These are phyloP conservation scores for Conoideocrella luteorostrata DNA, from an alignment of 2,329 filamentous ascomycete genomes.

Conservation along the genomic window DNA sequence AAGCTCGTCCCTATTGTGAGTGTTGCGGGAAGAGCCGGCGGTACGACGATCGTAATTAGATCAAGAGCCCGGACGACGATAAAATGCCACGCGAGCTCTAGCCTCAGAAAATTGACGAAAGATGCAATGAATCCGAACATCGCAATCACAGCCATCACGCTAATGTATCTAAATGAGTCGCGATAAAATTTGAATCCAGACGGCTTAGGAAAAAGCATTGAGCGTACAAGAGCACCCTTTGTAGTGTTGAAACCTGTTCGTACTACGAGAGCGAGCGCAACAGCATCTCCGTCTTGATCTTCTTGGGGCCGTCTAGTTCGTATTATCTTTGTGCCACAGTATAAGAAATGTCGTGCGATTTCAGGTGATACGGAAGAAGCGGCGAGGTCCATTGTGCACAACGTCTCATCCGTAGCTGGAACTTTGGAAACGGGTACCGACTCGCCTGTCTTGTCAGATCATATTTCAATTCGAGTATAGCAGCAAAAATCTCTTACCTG, in stretches of 20 bases:
- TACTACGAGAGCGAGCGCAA: conserved; percentile 84
- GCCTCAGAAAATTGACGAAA: conserved; percentile 84
- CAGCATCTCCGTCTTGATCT: conserved; percentile 77
- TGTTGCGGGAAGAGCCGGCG: conserved; percentile 88
- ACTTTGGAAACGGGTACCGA: conserved; percentile 94
- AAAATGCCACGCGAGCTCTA: conserved; percentile 78
- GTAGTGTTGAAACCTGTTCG: conserved; percentile 97
- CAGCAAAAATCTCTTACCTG: conserved; percentile 39
- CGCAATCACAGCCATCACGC: conserved; percentile 87
- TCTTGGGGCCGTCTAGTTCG: conserved; percentile 84
- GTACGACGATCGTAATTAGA: conserved; percentile 95
- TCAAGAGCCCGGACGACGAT: conserved; percentile 91
- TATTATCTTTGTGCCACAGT: conserved; percentile 92
- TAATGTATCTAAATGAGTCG: conserved; percentile 96
- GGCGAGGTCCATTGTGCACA: conserved; percentile 69
- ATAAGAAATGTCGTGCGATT: conserved; percentile 82
- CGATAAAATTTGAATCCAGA: conserved; percentile 98
- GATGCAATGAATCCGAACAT: conserved; percentile 83
- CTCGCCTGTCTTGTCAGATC: conserved; percentile 50
- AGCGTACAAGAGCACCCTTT: conserved; percentile 89
- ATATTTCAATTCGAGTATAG: neutral
- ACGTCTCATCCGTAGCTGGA: conserved; percentile 72
- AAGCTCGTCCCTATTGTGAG: conserved; percentile 96
- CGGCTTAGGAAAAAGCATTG: conserved; percentile 97
- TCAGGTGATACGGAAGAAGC: conserved; percentile 78